Conservation (phyloP, 129 eudicot species). For the Lactuca saligna region DNA sequence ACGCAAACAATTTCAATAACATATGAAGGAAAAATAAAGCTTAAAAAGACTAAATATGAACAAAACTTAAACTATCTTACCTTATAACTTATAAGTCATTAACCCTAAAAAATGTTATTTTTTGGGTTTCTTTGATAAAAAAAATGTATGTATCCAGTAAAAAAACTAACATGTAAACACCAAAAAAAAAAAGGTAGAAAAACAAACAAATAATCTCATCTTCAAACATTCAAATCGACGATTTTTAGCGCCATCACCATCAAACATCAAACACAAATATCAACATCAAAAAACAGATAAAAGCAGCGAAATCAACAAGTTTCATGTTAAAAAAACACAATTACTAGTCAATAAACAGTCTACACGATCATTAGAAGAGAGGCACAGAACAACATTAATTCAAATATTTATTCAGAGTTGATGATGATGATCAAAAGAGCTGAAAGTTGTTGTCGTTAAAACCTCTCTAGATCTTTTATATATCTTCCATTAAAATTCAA, state of each 20-base stretch:
- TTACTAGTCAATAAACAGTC: conserved; percentile 19
- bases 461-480: conserved; percentile 32
- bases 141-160: neutral
- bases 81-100: no score
- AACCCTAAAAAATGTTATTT: no score
- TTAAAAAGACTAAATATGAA: no score
- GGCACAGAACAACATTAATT: conserved; percentile 38
- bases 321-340: conserved; percentile 13
- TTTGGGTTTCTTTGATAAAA: no score
- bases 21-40: no score
- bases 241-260: neutral
- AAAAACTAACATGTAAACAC: neutral
- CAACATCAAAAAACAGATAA: conserved; percentile 1
- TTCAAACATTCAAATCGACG: neutral
- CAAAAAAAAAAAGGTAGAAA: neutral
- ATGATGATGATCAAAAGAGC: conserved; percentile 30
- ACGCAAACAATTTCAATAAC: no score
- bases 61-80: no score
- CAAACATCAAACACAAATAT: neutral
- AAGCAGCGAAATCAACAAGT: conserved; percentile 8
- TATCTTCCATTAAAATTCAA: conserved; percentile 11
- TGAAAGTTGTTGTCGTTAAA: conserved; percentile 20
- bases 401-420: conserved; percentile 35
- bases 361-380: conserved; percentile 28
- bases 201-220: neutral